phyloP scores from a whole-genome alignment of 2,329 filamentous ascomycete species.

The Mycosphaerelloides madeirae region DNA sequence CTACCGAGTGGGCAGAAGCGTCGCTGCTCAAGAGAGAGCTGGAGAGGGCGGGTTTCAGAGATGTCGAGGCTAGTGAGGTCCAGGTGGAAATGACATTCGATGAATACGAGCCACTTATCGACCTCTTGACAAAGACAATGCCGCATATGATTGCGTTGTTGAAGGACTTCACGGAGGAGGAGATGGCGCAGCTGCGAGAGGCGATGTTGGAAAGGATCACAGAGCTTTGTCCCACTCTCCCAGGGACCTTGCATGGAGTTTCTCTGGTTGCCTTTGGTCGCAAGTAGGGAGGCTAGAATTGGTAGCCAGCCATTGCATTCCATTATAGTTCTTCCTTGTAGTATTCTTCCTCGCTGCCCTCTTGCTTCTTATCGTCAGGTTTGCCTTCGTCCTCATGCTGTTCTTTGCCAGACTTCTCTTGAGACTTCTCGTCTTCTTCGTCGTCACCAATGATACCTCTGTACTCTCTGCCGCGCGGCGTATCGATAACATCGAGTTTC shows the following conservation, averaged over 20 bases:
- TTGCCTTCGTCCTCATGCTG: slow-evolving; percentile 47
- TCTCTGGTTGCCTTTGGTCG: slow-evolving; percentile 26
- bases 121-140: slow-evolving; percentile 21
- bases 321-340: slow-evolving; percentile 25
- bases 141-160: slow-evolving; percentile 23
- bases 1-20: slow-evolving; percentile 22
- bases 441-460: slow-evolving; percentile 63
- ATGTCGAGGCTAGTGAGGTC: slow-evolving; percentile 22
- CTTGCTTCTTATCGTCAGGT: slow-evolving; percentile 36
- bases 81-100: slow-evolving; percentile 24
- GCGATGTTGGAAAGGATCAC: slow-evolving; percentile 19
- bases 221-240: slow-evolving; percentile 20
- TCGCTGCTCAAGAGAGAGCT: slow-evolving; percentile 21
- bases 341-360: slow-evolving; percentile 25
- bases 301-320: too few species aligned
- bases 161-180: slow-evolving; percentile 22
- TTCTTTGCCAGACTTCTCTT: slow-evolving; percentile 21
- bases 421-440: slow-evolving; percentile 45
- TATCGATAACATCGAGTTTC: slow-evolving; percentile 75
- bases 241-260: slow-evolving; percentile 23
- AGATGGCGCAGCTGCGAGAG: slow-evolving; percentile 15
- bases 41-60: slow-evolving; percentile 26
- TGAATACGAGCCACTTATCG: slow-evolving; percentile 15
- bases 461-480: slow-evolving; percentile 61
- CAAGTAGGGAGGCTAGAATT: slow-evolving; percentile 23